Conservation (phyloP, 1,284 basidiomycete genomes). For the Leucoagaricus sp. region DNA sequence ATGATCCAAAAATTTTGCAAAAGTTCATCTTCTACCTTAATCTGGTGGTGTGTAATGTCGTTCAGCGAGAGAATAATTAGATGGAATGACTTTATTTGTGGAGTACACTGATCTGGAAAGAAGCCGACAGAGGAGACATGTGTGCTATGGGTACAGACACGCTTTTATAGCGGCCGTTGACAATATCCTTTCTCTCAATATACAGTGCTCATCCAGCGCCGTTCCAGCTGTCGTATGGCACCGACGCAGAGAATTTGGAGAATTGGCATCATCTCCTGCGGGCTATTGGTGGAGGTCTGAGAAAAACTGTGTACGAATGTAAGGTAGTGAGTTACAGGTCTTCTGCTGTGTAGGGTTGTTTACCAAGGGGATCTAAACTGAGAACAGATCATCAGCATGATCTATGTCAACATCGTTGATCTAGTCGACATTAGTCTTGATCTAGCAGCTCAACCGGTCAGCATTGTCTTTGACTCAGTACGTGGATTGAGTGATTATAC, state of each 20-base stretch:
- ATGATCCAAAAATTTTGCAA: no score
- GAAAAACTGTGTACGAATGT: conserved; percentile 26
- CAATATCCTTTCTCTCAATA: no score
- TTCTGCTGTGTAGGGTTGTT: neutral
- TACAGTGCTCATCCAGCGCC: no score
- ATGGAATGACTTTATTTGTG: no score
- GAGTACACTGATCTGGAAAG: no score
- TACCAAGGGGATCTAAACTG: no score
- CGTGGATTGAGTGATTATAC: conserved; percentile 37
- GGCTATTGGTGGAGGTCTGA: conserved; percentile 20
- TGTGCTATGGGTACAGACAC: no score
- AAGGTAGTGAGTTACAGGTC: conserved; percentile 15
- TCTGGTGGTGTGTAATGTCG: no score
- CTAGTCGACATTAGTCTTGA: conserved; percentile 27
- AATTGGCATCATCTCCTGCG: conserved; percentile 30
- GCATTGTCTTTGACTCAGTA: conserved; percentile 26
- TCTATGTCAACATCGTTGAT: conserved; percentile 38
- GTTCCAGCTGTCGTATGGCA: conserved; percentile 35
- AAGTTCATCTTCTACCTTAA: no score
- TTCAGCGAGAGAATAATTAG: no score
- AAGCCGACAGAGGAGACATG: no score
- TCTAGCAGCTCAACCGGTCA: conserved; percentile 14
- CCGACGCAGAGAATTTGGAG: conserved; percentile 26
- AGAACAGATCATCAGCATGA: neutral
- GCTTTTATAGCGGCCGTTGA: no score